Conservation (phyloP, 108 stramenopile genomes). For the Stephanodiscus minutulus region DNA sequence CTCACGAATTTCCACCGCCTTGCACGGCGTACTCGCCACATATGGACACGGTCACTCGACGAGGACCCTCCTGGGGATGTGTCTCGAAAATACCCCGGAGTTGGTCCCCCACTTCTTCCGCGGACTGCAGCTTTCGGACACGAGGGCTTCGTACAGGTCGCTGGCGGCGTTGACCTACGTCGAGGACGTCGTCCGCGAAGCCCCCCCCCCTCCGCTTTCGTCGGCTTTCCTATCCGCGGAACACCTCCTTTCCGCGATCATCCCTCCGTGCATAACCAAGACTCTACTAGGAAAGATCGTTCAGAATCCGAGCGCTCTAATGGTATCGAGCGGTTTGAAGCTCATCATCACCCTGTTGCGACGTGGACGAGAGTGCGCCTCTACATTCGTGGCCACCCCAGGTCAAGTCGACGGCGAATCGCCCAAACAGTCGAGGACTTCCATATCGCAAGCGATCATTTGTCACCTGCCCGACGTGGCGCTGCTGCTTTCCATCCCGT, state of each 20-base stretch:
- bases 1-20: constrained; percentile 40
- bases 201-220: constrained; percentile 39
- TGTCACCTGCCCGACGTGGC: constrained; percentile 64
- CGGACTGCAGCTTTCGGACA: constrained; percentile 54
- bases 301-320: constrained; percentile 55
- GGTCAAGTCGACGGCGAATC: neutral
- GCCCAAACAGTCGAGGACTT: constrained; percentile 13
- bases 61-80: constrained; percentile 49
- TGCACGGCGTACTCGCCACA: constrained; percentile 40
- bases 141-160: constrained; percentile 58
- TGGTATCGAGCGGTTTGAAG: constrained; percentile 58
- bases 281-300: constrained; percentile 55
- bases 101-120: constrained; percentile 61
- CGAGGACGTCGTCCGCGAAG: constrained; percentile 48
- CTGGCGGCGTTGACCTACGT: constrained; percentile 56
- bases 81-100: constrained; percentile 49
- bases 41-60: constrained; percentile 38
- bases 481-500: constrained; percentile 54
- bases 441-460: constrained; percentile 22
- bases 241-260: constrained; percentile 31
- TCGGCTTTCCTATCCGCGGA: constrained; percentile 3
- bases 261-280: constrained; percentile 59
- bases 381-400: neutral
- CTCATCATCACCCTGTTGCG: constrained; percentile 52
- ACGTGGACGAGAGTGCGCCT: constrained; percentile 35